Evolutionary conservation across 2,329 filamentous ascomycete genomes (phyloP), one percentile per base, ranked within the genome.

Genomic region (Grosmannia serpens): DNA sequence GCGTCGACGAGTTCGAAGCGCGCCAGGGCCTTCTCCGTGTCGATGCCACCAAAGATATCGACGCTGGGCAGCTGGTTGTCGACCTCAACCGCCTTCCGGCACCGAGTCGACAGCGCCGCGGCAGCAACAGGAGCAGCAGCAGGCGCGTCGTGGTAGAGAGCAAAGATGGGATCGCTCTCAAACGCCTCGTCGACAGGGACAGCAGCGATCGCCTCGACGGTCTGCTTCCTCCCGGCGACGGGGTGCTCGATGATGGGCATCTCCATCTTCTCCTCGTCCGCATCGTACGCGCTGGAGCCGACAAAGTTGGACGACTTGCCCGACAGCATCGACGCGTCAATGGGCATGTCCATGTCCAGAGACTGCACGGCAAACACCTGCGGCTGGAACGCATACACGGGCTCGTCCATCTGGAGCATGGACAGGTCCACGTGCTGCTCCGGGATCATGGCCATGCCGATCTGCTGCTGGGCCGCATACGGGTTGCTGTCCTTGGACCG

Each of bases 401-500:
- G 75, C 58, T 74, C 70, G 66, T 81, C 81, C 52, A 91, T 70
- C 63, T 69, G 75, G n/a, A 94, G 79, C 73, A 87, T 82, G 57
- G 85, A 83, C 65, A 91, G 85, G 67, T 95, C 88, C 71, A 91
- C 77, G 56, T 75, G 78, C 65, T 88, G 84, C 72, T 95, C 90
- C 1, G 90, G 89, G 53, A 95, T 84, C 80, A 91, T 87, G 59
- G 87, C 83, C 80, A 95, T 88, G 67, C 85, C 85, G 63, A 91
- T 86, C 69, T 88, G 85, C 63, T 85, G 81, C 61, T 78, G 76
- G 58, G 77, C 72, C 47, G 74, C 71, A 63, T 85, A 85, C 7
- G 84, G 77, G 70, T 83, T 86, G 64, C 82, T 70, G 58, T 91
- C 87, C 73, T 89, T 89, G 62, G 81, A 80, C 6, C 74, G 74